Percentiles rank a stretch among this genome's conserved stretches.
Evolutionary conservation across 805 yeast species (phyloP).

Genomic region (Vanderwaltozyma verrucispora): DNA sequence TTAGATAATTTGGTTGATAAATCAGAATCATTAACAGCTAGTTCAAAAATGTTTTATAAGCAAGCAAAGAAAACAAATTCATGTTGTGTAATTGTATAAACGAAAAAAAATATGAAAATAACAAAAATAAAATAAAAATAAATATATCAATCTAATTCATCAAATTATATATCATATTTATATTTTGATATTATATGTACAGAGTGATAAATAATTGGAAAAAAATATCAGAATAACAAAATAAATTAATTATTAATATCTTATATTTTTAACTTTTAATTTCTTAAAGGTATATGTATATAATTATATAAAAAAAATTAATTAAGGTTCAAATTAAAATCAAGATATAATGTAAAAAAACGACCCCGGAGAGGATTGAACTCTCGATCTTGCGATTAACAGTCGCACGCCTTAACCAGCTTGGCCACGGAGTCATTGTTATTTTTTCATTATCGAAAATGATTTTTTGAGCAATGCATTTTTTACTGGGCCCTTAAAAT

Average conservation of each 20-base stretch:
- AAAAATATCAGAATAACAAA: too few species aligned
- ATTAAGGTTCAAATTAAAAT: too few species aligned
- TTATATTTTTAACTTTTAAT: too few species aligned
- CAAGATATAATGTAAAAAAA: slow-evolving; percentile 7
- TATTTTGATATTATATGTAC: too few species aligned
- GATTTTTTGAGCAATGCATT: neutral
- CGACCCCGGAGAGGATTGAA: slow-evolving; percentile 48
- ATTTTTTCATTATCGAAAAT: neutral
- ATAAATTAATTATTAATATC: too few species aligned
- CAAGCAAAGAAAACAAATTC: slow-evolving; percentile 94
- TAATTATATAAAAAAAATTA: too few species aligned
- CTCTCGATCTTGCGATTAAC: slow-evolving; percentile 51
- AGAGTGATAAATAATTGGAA: too few species aligned
- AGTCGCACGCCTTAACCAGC: slow-evolving; percentile 54
- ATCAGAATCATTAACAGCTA: slow-evolving; percentile 80
- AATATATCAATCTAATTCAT: too few species aligned
- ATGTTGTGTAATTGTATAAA: slow-evolving; percentile 67
- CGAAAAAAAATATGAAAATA: neutral
- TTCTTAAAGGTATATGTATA: too few species aligned
- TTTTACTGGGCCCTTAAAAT: too few species aligned
- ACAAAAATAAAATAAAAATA: neutral
- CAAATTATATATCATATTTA: too few species aligned
- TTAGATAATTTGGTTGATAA: slow-evolving; percentile 90
- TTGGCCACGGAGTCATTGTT: slow-evolving; percentile 41
- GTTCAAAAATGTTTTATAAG: slow-evolving; percentile 89